These are phyloP conservation scores for Wolfiporia cocos DNA, from an alignment of 1,284 basidiomycete genomes.

Conservation along the genomic window DNA sequence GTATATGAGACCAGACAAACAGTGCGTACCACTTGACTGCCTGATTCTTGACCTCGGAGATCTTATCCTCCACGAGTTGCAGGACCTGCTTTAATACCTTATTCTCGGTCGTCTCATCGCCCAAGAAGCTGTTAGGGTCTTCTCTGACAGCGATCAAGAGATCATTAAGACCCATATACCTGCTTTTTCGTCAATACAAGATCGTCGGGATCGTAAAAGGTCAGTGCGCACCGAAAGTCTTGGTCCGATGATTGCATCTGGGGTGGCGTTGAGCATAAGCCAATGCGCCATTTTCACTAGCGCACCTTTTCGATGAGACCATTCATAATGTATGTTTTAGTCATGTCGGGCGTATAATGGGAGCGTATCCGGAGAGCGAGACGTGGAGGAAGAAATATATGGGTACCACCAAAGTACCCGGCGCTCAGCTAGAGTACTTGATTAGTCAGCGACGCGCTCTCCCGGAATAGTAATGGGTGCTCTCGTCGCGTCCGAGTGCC, in stretches of 20 bases:
- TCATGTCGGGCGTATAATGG: constrained; percentile 45
- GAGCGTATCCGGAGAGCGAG: too few species aligned
- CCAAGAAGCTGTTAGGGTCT: constrained; percentile 60
- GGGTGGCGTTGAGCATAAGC: constrained; percentile 13
- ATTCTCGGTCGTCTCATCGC: constrained; percentile 80
- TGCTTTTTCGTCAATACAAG: constrained; percentile 26
- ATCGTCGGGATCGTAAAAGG: background rate
- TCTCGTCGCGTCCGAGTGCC: too few species aligned
- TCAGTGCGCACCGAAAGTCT: constrained; percentile 57
- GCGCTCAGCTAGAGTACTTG: too few species aligned
- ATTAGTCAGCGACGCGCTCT: too few species aligned
- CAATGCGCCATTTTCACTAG: background rate
- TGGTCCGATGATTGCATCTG: constrained; percentile 83
- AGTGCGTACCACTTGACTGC: constrained; percentile 83
- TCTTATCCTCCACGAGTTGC: constrained; percentile 84
- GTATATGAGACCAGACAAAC: background rate
- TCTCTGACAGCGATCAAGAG: constrained; percentile 81
- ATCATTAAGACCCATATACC: constrained; percentile 94
- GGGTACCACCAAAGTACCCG: too few species aligned
- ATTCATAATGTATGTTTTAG: constrained; percentile 77
- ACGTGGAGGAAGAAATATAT: too few species aligned
- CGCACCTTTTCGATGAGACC: constrained; percentile 71
- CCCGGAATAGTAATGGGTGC: too few species aligned
- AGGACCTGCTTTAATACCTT: constrained; percentile 80
- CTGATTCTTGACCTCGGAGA: constrained; percentile 97